Base-by-base conservation (phyloP, 257 asterid species). In the Solanum habrochaites region DNA sequence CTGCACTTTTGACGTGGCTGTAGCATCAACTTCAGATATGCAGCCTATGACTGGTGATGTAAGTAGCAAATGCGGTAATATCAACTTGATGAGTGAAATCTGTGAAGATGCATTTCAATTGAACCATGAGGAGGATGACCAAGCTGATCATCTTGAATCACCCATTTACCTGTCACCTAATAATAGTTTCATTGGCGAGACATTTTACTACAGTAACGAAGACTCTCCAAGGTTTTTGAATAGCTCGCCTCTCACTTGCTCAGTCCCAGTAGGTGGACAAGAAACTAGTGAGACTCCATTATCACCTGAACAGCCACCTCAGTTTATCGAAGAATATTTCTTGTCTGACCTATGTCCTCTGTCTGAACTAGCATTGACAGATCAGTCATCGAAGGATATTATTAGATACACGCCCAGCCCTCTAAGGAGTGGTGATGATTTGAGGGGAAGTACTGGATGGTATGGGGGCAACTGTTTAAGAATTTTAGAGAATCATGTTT, bases 241-340 rank as follows among this genome's bases (percentile, higher is more conserved):
- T 27, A 82, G 83, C 77, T 73, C 88, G 47, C 70, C 88, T 42
- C 72, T 80, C 87, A 52, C 87, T 23, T 83, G 88, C 45, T 86
- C 91, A 52, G 35, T 75, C 39, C 90, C 90, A 10, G 83, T 85
- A 72, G 75, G 66, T 88, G 92, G 88, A 81, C 52, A 85, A 25
- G 90, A 86, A 71, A 92, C 92, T 72, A 56, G 85, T 86, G 91
- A 85, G 78, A 80, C 89, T 67, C 88, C 95, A 85, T 80, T 89
- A 80, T 86, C 89, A 86, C 91, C 92, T 49, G 97, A 90, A 74
- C 92, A 88, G 47, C 70, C 67, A 72, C 92, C 98, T 3, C 94
- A 90, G 56, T 83, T 97, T 29, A 94, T 96, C 78, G 99, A 97
- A 89, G 99, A 94, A 92, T 93, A 97, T 92, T 95, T 97, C 91